phyloP scores from a whole-genome alignment of 164 flowering plant species.

The Nymphaea colorata region DNA sequence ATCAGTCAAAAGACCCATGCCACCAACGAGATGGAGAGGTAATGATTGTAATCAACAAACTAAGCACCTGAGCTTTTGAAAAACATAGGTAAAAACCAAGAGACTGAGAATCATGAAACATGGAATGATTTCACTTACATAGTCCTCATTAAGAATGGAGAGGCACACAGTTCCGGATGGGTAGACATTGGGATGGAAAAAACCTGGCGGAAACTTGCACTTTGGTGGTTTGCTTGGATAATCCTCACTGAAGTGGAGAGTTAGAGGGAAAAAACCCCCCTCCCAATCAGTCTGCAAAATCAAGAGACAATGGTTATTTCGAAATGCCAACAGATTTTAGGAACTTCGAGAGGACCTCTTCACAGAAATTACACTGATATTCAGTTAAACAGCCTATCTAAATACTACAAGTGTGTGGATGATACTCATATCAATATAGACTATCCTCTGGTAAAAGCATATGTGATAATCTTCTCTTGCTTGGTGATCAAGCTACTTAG shows the following conservation, averaged over 20 bases:
- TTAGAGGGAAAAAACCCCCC: constrained; percentile 67
- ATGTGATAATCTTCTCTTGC: too few species aligned
- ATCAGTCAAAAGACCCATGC: too few species aligned
- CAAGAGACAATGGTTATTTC: not conserved
- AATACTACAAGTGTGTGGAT: too few species aligned
- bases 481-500: too few species aligned
- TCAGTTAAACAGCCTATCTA: too few species aligned
- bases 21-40: too few species aligned
- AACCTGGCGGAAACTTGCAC: constrained; percentile 86
- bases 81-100: not conserved
- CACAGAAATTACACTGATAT: too few species aligned
- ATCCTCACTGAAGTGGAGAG: constrained; percentile 75
- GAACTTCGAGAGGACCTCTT: too few species aligned
- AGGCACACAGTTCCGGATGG: constrained; percentile 97
- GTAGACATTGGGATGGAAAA: constrained; percentile 94
- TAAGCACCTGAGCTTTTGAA: not conserved
- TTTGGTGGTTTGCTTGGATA: constrained; percentile 95
- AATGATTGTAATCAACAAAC: too few species aligned
- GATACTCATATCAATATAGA: too few species aligned
- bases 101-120: not conserved
- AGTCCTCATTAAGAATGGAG: constrained; percentile 88
- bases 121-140: constrained; percentile 38
- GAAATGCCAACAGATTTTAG: too few species aligned
- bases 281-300: constrained; percentile 94
- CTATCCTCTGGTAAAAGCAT: too few species aligned